These are phyloP conservation scores for Dictyostelium discoideum DNA, from an alignment of 78 protist genomes.

Conservation along the genomic window DNA sequence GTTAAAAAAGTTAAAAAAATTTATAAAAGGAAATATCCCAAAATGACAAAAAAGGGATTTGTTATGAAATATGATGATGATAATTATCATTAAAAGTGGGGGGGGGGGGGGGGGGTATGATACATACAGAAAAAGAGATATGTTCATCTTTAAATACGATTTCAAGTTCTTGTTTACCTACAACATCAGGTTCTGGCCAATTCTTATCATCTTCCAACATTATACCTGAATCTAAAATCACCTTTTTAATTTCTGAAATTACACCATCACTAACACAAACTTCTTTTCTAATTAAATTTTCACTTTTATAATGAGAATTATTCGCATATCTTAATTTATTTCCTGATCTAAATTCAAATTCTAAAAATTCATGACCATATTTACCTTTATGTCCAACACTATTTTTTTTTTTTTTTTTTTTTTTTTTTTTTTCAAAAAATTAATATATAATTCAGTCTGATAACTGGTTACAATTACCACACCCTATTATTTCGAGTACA, in stretches of 20 bases:
- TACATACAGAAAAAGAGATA: conserved; percentile 92
- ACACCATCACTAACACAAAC: conserved; percentile 90
- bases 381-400: conserved; percentile 98
- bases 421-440: neutral
- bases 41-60: too few relatives aligned
- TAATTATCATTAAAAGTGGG: too few relatives aligned
- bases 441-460: too few relatives aligned
- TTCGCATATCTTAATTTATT: conserved; percentile 97
- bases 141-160: conserved; percentile 94
- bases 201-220: conserved; percentile 94
- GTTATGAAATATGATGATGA: neutral
- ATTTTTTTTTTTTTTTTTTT: neutral
- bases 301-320: conserved; percentile 96
- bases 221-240: conserved; percentile 95
- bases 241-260: conserved; percentile 89
- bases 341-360: conserved; percentile 96
- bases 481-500: too few relatives aligned
- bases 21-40: neutral
- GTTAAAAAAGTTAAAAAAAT: neutral
- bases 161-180: conserved; percentile 97
- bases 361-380: conserved; percentile 99
- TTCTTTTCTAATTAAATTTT: conserved; percentile 95
- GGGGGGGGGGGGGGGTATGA: too few relatives aligned
- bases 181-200: conserved; percentile 97
- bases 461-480: too few relatives aligned